A percentile compares a stretch with the other conserved stretches of the same genome.
These are phyloP conservation scores for Cucumis sativus DNA, from an alignment of 306 rosid species.

Conservation along the genomic window Cucumber_9930_V3 NC_026655.2:12160501-12161000, in stretches of 20 bases:
- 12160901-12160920: neutral
- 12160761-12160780: neutral
- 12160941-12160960: neutral
- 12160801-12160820: neutral
- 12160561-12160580: too few species aligned
- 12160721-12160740: neutral
- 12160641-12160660: too few species aligned
- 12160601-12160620: too few species aligned
- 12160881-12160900: neutral
- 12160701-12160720: neutral
- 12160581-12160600: too few species aligned
- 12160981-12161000: neutral
- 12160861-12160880: neutral
- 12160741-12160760: neutral
- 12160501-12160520: too few species aligned
- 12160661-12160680: neutral
- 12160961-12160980: neutral
- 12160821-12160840: neutral
- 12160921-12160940: neutral
- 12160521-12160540: too few species aligned
- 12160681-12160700: neutral
- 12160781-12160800: neutral
- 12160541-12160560: too few species aligned
- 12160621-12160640: too few species aligned
- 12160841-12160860: neutral